Conservation (phyloP, 2,329 filamentous ascomycete genomes). For the Bipolaris cookei region DNA sequence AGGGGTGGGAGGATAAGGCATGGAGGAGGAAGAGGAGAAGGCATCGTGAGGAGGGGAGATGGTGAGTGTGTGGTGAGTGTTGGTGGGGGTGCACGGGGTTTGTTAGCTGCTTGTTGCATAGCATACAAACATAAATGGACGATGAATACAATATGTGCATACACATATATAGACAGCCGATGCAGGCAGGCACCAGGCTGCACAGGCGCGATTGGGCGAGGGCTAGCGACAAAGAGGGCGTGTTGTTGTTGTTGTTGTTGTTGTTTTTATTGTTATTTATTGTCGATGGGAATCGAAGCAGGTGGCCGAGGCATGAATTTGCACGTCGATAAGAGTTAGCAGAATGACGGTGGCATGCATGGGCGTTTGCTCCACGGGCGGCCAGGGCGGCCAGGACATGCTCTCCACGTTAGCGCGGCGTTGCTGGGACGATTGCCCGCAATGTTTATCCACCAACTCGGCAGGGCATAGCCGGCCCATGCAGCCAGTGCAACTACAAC, state of each 20-base stretch:
- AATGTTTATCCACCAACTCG: slow-evolving; percentile 24
- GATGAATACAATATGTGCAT: no score
- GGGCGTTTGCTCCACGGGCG: slow-evolving; percentile 9
- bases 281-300: not conserved
- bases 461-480: slow-evolving; percentile 14
- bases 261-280: not conserved
- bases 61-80: not conserved
- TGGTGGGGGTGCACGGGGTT: no score
- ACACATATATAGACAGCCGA: no score
- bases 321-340: slow-evolving; percentile 7
- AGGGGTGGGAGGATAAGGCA: slow-evolving; percentile 1
- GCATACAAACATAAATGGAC: no score
- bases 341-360: slow-evolving; percentile 13
- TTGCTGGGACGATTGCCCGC: slow-evolving; percentile 26
- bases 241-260: not conserved
- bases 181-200: no score
- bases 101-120: no score
- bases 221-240: not conserved
- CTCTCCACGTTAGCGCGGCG: slow-evolving; percentile 21
- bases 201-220: not conserved
- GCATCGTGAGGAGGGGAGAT: not conserved
- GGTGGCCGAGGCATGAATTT: slow-evolving; percentile 8
- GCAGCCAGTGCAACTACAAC: slow-evolving; percentile 1
- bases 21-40: not conserved
- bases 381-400: not conserved